These are phyloP conservation scores for Diaporthe citri DNA, from an alignment of 2,329 filamentous ascomycete genomes.

Conservation along the genomic window DNA sequence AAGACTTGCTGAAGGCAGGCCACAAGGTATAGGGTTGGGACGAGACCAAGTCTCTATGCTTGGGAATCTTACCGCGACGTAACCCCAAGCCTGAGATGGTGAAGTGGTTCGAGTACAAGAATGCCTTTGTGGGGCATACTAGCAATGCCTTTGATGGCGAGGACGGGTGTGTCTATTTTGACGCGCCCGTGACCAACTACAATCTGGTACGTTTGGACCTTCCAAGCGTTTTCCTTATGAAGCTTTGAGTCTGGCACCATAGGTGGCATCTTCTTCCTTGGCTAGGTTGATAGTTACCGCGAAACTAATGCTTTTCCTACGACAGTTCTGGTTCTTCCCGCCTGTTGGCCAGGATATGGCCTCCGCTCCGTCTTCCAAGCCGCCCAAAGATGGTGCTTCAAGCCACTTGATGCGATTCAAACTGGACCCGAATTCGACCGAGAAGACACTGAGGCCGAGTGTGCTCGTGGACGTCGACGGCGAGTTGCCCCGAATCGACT, in stretches of 20 bases:
- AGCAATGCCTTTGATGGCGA: slow-evolving; percentile 20
- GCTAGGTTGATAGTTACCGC: neutral
- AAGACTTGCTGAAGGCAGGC: slow-evolving; percentile 3
- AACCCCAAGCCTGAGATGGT: slow-evolving; percentile 14
- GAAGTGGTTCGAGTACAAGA: slow-evolving; percentile 17
- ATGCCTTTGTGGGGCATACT: slow-evolving; percentile 23
- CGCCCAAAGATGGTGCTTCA: slow-evolving; percentile 4
- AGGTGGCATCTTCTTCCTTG: neutral
- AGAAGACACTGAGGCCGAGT: neutral
- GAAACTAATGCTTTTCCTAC: neutral
- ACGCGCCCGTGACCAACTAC: slow-evolving; percentile 13
- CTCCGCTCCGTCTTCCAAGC: neutral
- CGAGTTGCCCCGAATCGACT: slow-evolving; percentile 20
- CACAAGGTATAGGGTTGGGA: slow-evolving; percentile 22
- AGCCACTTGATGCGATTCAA: slow-evolving; percentile 12
- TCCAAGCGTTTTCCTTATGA: neutral
- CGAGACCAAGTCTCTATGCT: slow-evolving; percentile 1
- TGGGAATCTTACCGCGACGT: slow-evolving; percentile 21
- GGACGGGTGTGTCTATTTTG: slow-evolving; percentile 19
- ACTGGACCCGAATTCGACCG: slow-evolving; percentile 6
- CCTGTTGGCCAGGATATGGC: slow-evolving; percentile 16
- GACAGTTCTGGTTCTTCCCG: slow-evolving; percentile 27
- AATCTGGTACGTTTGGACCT: neutral
- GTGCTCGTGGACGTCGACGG: slow-evolving; percentile 14
- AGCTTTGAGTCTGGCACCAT: neutral